Evolutionary conservation across 1,284 basidiomycete genomes (phyloP), one percentile per base, ranked within the genome.

Genomic region (Xerocomus amazonicus): DNA sequence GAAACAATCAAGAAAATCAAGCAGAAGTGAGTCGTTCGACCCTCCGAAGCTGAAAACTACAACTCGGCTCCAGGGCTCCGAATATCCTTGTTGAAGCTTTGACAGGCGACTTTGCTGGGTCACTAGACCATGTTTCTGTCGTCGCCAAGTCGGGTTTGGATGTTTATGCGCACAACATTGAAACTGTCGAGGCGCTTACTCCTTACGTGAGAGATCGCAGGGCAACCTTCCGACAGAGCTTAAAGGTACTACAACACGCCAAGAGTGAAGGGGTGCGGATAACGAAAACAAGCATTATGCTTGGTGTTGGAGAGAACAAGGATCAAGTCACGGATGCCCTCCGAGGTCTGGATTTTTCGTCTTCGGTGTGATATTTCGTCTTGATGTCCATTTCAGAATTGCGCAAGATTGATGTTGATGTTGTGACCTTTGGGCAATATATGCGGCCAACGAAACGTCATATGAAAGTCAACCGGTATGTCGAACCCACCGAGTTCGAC

Each of bases 351-450:
- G 57, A 26, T 47, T 63, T 3, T 14, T 48, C 23, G 34, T 42
- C 32, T 10, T 44, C 35, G 19, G 14, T 6, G 36, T 29, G 26
- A 48, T 33, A 14, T 16, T 23, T 32, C 34, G 27, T 48, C 36
- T 40, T 43, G 26, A 51, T 36, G 9, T 36, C 7, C 9, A 10
- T 32, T 37, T 37, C 65, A 92, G 96, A 96, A 58, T 79, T 99
- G 4, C 85, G 96, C 37, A 87, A 85, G 56, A 77, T 83, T 34
- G 79, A 93, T 55, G 96, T 99, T 32, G 95, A 99, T 65, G 96
- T 99, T 9, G 95, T 99, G 29, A 99, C 97, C 0, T 98, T 99
- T 66, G 97, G 97, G 1, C 97, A 99, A 73, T 99, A 99, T 72
- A 99, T 99, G 97, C 87, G 97, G 40, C 97, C 97, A 1, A 99